phyloP scores from a whole-genome alignment of 225 moss, liverwort and hornwort species.

The Marchantia paleacea region DNA sequence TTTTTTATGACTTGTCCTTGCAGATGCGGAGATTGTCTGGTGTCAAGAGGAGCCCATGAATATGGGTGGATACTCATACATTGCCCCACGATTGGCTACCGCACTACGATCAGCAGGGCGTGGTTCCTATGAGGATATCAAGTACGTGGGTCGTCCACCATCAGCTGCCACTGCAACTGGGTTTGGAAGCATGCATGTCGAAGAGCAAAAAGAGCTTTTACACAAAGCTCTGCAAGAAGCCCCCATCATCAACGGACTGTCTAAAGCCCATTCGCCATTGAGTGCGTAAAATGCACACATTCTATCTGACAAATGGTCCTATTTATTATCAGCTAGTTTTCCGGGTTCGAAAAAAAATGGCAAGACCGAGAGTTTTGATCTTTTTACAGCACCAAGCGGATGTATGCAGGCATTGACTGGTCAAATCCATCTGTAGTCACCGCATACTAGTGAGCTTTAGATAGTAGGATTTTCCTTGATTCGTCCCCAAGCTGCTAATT shows the following conservation, averaged over 20 bases:
- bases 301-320: background rate
- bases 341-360: background rate
- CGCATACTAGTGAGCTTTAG: background rate
- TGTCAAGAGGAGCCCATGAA: slow-evolving; percentile 98
- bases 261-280: background rate
- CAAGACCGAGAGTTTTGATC: slow-evolving; percentile 8
- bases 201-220: slow-evolving; percentile 72
- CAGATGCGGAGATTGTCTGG: slow-evolving; percentile 89
- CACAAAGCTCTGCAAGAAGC: slow-evolving; percentile 59
- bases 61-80: slow-evolving; percentile 71
- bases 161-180: slow-evolving; percentile 85
- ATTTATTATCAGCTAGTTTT: background rate
- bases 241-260: slow-evolving; percentile 14
- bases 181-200: slow-evolving; percentile 62
- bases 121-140: slow-evolving; percentile 66
- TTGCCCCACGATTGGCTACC: slow-evolving; percentile 58
- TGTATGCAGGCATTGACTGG: background rate
- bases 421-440: background rate
- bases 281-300: background rate
- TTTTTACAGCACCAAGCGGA: background rate
- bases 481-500: background rate
- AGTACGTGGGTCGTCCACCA: slow-evolving; percentile 69
- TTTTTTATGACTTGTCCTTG: slow-evolving; percentile 3
- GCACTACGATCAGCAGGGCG: slow-evolving; percentile 43
- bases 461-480: background rate